A percentile compares a stretch with the other conserved stretches of the same genome.
Conservation (phyloP, 2,329 filamentous ascomycete species). For the Colletotrichum karsti region DNA sequence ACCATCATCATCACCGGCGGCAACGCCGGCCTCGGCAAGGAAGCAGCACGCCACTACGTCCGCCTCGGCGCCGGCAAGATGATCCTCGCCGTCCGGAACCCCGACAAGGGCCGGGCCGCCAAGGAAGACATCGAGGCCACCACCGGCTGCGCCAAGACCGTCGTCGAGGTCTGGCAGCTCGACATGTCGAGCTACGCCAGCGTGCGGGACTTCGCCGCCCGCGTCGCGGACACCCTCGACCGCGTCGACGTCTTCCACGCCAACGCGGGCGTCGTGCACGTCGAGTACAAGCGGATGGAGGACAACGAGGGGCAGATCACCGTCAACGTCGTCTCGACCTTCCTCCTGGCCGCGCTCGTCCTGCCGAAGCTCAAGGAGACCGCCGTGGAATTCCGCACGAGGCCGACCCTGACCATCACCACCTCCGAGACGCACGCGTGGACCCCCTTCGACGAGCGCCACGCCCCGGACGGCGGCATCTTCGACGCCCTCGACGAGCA, state of each 20-base stretch:
- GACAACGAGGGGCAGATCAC: constrained; percentile 57
- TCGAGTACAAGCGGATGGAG: constrained; percentile 44
- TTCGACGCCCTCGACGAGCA: constrained; percentile 38
- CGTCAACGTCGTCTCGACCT: constrained; percentile 61
- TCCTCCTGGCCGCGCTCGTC: constrained; percentile 57
- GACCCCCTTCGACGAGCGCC: constrained; percentile 37
- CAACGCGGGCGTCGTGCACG: constrained; percentile 50
- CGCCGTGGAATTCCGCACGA: constrained; percentile 27
- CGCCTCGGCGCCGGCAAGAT: constrained; percentile 26
- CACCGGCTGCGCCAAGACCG: constrained; percentile 31
- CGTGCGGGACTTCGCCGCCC: constrained; percentile 51
- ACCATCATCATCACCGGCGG: constrained; percentile 44
- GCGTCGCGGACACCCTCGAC: constrained; percentile 42
- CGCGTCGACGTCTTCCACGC: constrained; percentile 53
- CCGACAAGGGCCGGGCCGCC: constrained; percentile 38
- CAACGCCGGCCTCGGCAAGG: constrained; percentile 43
- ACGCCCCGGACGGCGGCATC: constrained; percentile 36
- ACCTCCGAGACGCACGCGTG: constrained; percentile 36
- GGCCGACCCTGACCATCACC: constrained; percentile 38
- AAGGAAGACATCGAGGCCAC: constrained; percentile 43
- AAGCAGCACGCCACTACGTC: constrained; percentile 41
- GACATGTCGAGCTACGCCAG: constrained; percentile 57
- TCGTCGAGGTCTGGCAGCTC: constrained; percentile 57
- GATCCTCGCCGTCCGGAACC: constrained; percentile 30
- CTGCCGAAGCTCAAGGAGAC: constrained; percentile 59